Conservation (phyloP, 371 early-diverging fungal species). For the Mucor irregularis region DNA sequence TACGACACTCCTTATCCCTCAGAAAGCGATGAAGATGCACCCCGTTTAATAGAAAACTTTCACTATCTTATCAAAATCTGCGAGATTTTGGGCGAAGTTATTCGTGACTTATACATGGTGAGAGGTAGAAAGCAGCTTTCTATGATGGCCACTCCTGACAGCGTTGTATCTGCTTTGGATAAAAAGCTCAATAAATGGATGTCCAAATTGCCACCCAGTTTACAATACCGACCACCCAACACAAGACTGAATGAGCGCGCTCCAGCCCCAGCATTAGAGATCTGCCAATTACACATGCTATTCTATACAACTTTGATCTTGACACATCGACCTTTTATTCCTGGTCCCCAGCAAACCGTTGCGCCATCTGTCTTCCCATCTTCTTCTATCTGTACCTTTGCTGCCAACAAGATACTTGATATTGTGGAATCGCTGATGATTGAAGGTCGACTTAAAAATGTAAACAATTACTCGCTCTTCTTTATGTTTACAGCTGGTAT, state of each 20-base stretch:
- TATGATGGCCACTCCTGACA: constrained; percentile 34
- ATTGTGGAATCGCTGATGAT: constrained; percentile 44
- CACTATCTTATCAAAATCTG: constrained; percentile 42
- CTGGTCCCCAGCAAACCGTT: constrained; percentile 29
- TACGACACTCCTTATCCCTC: constrained; percentile 49
- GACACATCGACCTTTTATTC: constrained; percentile 71
- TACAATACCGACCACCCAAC: constrained; percentile 49
- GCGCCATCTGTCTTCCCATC: constrained; percentile 47
- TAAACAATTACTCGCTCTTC: constrained; percentile 45
- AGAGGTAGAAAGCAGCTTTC: constrained; percentile 39
- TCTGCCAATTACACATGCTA: constrained; percentile 63
- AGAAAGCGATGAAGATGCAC: constrained; percentile 40
- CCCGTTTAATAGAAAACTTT: constrained; percentile 44
- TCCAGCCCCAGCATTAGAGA: constrained; percentile 41
- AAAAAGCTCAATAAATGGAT: constrained; percentile 53
- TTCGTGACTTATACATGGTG: constrained; percentile 49
- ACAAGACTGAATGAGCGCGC: constrained; percentile 30
- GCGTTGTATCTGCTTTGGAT: constrained; percentile 43
- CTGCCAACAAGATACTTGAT: constrained; percentile 57
- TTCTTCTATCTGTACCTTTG: constrained; percentile 54
- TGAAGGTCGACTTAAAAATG: constrained; percentile 31
- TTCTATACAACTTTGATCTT: constrained; percentile 77
- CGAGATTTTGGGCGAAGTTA: constrained; percentile 44
- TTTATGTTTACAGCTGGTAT: constrained; percentile 53
- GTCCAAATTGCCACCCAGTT: constrained; percentile 39